Percentiles rank a stretch among this genome's conserved stretches.
phyloP scores from a whole-genome alignment of 2,329 filamentous ascomycete species.

The Colletotrichum sublineola region DNA sequence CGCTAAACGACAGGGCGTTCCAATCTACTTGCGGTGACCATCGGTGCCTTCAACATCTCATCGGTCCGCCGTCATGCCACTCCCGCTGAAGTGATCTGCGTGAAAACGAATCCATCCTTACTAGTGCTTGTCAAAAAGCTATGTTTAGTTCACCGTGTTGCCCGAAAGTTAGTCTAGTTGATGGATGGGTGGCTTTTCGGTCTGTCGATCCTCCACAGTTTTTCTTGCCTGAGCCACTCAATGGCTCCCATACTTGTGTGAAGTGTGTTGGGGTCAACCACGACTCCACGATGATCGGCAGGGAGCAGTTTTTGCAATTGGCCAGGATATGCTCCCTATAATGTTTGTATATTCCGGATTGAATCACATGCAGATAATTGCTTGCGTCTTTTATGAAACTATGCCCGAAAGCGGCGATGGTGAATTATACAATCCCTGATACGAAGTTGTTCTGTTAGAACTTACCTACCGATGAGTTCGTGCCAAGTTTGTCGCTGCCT shows the following conservation, averaged over 20 bases:
- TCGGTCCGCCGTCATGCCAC: slow-evolving; percentile 12
- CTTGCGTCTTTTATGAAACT: not conserved
- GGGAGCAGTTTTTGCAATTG: not conserved
- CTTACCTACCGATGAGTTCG: not conserved
- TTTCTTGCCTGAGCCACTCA: slow-evolving; percentile 43
- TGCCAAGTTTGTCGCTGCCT: not conserved
- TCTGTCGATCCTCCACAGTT: not conserved
- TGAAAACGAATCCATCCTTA: slow-evolving; percentile 13
- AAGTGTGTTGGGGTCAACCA: no score
- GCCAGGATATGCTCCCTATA: not conserved
- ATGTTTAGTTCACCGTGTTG: slow-evolving; percentile 19
- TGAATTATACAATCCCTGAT: not conserved
- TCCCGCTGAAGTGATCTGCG: slow-evolving; percentile 24
- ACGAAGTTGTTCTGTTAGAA: not conserved
- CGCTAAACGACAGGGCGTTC: slow-evolving; percentile 7
- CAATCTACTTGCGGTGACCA: slow-evolving; percentile 20
- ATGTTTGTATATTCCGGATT: not conserved
- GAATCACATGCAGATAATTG: not conserved
- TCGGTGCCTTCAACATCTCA: slow-evolving; percentile 17
- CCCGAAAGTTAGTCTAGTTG: slow-evolving; percentile 4
- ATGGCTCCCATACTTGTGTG: not conserved
- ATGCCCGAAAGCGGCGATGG: no score
- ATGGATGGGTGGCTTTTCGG: not conserved
- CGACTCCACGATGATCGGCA: not conserved
- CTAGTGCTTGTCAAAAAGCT: slow-evolving; percentile 21